Evolutionary conservation across 2,329 filamentous ascomycete species (phyloP), one percentile per base, ranked within the genome.

Genomic region (Colletotrichum brevisporum): DNA sequence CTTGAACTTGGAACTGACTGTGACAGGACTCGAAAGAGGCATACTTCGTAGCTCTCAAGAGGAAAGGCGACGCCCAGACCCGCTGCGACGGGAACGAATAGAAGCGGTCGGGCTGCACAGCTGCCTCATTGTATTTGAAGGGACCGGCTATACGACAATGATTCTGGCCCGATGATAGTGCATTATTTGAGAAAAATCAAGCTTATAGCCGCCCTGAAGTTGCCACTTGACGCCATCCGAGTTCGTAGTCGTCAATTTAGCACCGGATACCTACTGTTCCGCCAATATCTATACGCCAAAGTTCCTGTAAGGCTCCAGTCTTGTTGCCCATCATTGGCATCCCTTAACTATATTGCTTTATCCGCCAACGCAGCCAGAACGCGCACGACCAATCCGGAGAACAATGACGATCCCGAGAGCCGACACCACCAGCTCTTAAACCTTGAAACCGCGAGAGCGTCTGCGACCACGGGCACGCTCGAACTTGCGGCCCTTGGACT

Each of bases 401-500:
- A 36, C 57, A 45, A 51, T 27, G 21, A 51, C 59, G 64, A 58
- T 48, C 52, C n/a, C 52, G 16, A 52, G 27, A 41, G 59, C 53
- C 51, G 63, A 15, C 4, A 50, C 27, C 48, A 50, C 51, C 66
- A 53, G 71, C 73, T 75, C 83, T 94, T 97, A 99, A 83, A 99
- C 96, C 94, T 99, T 99, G 95, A 99, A 99, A 90, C 97, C 96
- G 82, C 93, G 91, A 80, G 95, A 98, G 84, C 94, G 90, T 92
- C 96, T 97, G 87, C 96, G 95, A 86, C 96, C 97, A 96, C 96
- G 95, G 81, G 95, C 96, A 81, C 91, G 90, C 92, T 99, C 97
- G 89, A 99, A 99, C 90, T 99, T 99, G 87, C 96, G 93, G 82
- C 97, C 97, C 93, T 99, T 99, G 89, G 94, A 97, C 86, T 94